These are phyloP conservation scores for Mortierella sp. DNA, from an alignment of 371 early-diverging fungal species.

Conservation along the genomic window DNA sequence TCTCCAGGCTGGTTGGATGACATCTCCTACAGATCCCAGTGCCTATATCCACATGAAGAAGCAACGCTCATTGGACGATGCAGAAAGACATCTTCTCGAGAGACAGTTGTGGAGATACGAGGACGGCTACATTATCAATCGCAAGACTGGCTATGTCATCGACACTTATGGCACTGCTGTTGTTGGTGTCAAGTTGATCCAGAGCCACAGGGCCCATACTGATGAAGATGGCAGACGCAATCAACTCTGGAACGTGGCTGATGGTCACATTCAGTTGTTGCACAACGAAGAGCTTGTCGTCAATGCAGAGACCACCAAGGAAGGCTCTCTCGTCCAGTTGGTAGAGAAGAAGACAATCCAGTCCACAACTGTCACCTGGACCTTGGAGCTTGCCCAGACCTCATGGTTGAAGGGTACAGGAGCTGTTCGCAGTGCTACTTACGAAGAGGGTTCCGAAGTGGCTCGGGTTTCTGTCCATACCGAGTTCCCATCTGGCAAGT, in stretches of 20 bases:
- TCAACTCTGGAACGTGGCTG: conserved; percentile 47
- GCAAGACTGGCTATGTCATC: conserved; percentile 63
- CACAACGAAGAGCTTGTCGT: conserved; percentile 34
- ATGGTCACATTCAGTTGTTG: conserved; percentile 41
- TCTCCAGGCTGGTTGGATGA: conserved; percentile 53
- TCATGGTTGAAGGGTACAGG: conserved; percentile 22
- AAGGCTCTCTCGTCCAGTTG: conserved; percentile 45
- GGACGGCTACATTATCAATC: conserved; percentile 63
- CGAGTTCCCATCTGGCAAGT: conserved; percentile 28
- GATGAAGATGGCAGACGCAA: conserved; percentile 42
- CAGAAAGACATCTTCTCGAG: conserved; percentile 35
- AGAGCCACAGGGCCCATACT: conserved; percentile 38
- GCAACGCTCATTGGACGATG: conserved; percentile 42
- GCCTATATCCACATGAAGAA: conserved; percentile 54
- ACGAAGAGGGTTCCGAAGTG: conserved; percentile 27
- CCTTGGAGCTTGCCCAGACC: conserved; percentile 38
- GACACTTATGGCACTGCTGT: conserved; percentile 56
- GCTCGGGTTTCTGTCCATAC: conserved; percentile 25
- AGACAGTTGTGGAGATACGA: conserved; percentile 68
- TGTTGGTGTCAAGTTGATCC: conserved; percentile 46
- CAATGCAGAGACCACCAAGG: conserved; percentile 34
- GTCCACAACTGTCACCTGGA: conserved; percentile 27
- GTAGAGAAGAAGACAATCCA: conserved; percentile 30
- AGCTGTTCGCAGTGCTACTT: conserved; percentile 18
- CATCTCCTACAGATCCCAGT: conserved; percentile 44